These are phyloP conservation scores for Canariomyces notabilis DNA, from an alignment of 2,329 filamentous ascomycete genomes.

Conservation along the genomic window DNA sequence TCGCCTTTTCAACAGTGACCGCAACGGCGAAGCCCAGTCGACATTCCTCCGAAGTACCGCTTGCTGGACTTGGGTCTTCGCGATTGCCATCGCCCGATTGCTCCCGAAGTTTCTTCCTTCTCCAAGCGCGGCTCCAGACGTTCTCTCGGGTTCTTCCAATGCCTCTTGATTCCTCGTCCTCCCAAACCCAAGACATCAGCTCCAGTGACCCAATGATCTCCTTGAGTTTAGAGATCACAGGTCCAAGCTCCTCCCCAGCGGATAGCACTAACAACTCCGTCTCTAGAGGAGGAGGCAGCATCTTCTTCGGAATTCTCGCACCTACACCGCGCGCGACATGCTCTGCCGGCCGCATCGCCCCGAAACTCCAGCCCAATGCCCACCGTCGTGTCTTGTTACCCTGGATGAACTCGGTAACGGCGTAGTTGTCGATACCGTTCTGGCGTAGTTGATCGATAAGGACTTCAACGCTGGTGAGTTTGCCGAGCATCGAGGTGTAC, in stretches of 20 bases:
- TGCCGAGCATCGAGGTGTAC: constrained; percentile 91
- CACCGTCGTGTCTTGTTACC: constrained; percentile 76
- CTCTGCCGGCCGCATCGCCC: constrained; percentile 55
- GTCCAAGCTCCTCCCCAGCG: constrained; percentile 35
- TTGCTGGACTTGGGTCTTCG: background rate
- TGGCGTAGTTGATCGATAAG: constrained; percentile 56
- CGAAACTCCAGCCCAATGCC: constrained; percentile 86
- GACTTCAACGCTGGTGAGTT: constrained; percentile 61
- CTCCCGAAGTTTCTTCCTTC: constrained; percentile 50
- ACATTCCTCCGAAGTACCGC: constrained; percentile 31
- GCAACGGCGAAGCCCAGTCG: constrained; percentile 55
- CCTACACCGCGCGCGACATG: constrained; percentile 41
- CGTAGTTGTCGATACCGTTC: constrained; percentile 66
- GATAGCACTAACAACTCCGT: constrained; percentile 43
- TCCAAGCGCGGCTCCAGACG: constrained; percentile 73
- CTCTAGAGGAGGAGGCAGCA: constrained; percentile 42
- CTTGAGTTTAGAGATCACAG: constrained; percentile 34
- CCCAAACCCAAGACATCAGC: constrained; percentile 60
- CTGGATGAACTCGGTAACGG: constrained; percentile 73
- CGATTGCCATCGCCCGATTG: constrained; percentile 18
- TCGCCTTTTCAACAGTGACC: constrained; percentile 37
- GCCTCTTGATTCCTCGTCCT: constrained; percentile 47
- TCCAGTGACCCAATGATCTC: constrained; percentile 51
- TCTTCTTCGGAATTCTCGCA: constrained; percentile 35
- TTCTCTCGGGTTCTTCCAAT: constrained; percentile 62